Conservation (phyloP, 192 early-diverging fungal species). For the Glomus cerebriforme region DNA sequence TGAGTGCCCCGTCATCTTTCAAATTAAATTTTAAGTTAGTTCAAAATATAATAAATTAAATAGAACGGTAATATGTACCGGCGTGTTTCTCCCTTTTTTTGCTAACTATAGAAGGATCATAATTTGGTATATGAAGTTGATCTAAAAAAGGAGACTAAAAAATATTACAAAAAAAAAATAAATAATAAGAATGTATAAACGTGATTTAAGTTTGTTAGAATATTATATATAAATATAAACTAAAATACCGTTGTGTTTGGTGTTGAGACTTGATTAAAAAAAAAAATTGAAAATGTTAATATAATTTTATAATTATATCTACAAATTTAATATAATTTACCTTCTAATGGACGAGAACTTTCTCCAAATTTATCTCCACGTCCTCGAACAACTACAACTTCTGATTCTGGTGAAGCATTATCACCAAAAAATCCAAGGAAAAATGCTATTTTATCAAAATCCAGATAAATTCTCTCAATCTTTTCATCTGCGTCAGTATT, state of each 20-base stretch:
- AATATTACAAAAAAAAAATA: background rate
- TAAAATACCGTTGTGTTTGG: background rate
- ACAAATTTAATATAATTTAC: background rate
- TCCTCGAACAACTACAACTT: constrained; percentile 15
- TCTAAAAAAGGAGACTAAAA: constrained; percentile 9
- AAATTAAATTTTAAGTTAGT: background rate
- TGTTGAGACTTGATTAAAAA: background rate
- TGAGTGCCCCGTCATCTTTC: constrained; percentile 66
- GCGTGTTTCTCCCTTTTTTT: constrained; percentile 22
- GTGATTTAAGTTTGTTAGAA: background rate
- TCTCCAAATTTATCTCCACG: constrained; percentile 23
- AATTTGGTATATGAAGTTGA: constrained; percentile 35
- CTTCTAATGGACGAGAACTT: constrained; percentile 11
- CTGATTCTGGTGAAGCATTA: background rate
- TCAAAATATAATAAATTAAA: background rate
- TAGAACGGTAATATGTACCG: background rate
- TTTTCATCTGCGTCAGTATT: constrained; percentile 71
- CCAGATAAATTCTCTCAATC: constrained; percentile 72
- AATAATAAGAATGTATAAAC: background rate
- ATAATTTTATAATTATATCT: background rate
- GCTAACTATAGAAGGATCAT: constrained; percentile 15
- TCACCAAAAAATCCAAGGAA: constrained; percentile 50
- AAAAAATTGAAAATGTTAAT: background rate
- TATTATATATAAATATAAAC: background rate
- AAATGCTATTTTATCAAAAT: constrained; percentile 70